Percentiles rank a stretch among this genome's conserved stretches.
Evolutionary conservation across 2,329 filamentous ascomycete genomes (phyloP).

Genomic region (Cytospora piceae): DNA sequence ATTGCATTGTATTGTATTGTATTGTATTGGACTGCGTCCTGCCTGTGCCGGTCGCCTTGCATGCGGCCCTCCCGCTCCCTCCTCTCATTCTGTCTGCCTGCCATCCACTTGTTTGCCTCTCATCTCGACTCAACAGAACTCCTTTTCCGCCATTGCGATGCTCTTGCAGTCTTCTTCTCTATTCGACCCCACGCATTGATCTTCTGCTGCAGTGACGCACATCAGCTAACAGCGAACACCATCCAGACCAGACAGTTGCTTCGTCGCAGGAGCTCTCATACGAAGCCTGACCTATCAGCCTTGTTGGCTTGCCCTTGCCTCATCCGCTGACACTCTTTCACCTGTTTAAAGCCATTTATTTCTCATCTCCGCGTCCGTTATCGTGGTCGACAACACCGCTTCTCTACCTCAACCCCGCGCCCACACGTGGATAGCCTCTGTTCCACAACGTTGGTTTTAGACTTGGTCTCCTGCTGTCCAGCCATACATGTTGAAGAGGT

Average conservation of each 20-base stretch:
- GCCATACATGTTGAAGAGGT: background rate
- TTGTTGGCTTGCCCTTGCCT: background rate
- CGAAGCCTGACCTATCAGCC: background rate
- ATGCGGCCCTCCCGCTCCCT: slow-evolving; percentile 31
- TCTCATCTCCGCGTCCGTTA: background rate
- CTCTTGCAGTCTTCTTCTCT: slow-evolving; percentile 26
- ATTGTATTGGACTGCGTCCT: slow-evolving; percentile 33
- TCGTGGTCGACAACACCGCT: slow-evolving; percentile 11
- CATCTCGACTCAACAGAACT: slow-evolving; percentile 20
- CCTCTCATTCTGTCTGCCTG: slow-evolving; percentile 13
- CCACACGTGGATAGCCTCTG: slow-evolving; percentile 9
- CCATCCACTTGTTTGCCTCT: slow-evolving; percentile 14
- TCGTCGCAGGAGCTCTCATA: slow-evolving; percentile 8
- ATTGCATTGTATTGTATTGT: slow-evolving; percentile 31
- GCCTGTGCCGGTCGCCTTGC: slow-evolving; percentile 24
- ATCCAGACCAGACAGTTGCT: slow-evolving; percentile 6
- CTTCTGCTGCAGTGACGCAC: slow-evolving; percentile 2
- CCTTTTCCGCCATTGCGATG: slow-evolving; percentile 17
- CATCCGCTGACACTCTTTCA: slow-evolving; percentile 8
- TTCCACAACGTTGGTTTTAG: slow-evolving; percentile 11
- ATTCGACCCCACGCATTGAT: slow-evolving; percentile 9
- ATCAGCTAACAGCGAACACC: slow-evolving; percentile 20
- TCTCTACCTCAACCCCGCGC: slow-evolving; percentile 1
- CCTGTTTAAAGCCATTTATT: background rate
- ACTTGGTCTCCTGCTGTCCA: slow-evolving; percentile 2